A percentile compares a stretch with the other conserved stretches of the same genome.
Evolutionary conservation across 1,139 yeast species (phyloP).

Genomic region (Kazachstania sp.): DNA sequence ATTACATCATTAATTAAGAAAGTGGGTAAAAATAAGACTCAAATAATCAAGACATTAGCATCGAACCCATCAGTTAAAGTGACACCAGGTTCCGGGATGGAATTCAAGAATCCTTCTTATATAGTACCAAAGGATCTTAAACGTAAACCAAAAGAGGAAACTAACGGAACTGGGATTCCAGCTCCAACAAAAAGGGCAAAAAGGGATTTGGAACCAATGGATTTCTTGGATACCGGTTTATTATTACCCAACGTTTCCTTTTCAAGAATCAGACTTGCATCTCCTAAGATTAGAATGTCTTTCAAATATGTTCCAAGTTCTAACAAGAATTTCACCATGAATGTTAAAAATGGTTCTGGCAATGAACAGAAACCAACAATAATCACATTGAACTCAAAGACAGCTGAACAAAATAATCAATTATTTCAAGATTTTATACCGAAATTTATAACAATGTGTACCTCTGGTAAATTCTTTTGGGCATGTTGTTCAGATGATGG

Average conservation of each 20-base stretch:
- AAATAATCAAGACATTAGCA: slow-evolving; percentile 22
- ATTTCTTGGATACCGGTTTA: slow-evolving; percentile 71
- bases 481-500: slow-evolving; percentile 69
- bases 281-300: slow-evolving; percentile 62
- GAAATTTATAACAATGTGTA: slow-evolving; percentile 50
- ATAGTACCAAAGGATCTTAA: slow-evolving; percentile 41
- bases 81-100: slow-evolving; percentile 36
- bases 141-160: slow-evolving; percentile 31
- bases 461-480: slow-evolving; percentile 70
- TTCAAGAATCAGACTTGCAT: slow-evolving; percentile 69
- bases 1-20: slow-evolving; percentile 33
- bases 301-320: slow-evolving; percentile 38
- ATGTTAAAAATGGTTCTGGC: slow-evolving; percentile 46
- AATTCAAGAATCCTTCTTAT: slow-evolving; percentile 58
- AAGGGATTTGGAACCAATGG: slow-evolving; percentile 43
- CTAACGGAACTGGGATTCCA: slow-evolving; percentile 18
- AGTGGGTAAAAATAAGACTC: slow-evolving; percentile 45
- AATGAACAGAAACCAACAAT: slow-evolving; percentile 49
- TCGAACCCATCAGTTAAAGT: slow-evolving; percentile 30
- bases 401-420: slow-evolving; percentile 29
- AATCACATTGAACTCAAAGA: slow-evolving; percentile 34
- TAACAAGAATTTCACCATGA: slow-evolving; percentile 32
- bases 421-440: slow-evolving; percentile 50
- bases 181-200: slow-evolving; percentile 32
- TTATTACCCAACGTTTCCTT: slow-evolving; percentile 74